Evolutionary conservation across 2,329 filamentous ascomycete species (phyloP).

Genomic region (Claviceps pusilla): DNA sequence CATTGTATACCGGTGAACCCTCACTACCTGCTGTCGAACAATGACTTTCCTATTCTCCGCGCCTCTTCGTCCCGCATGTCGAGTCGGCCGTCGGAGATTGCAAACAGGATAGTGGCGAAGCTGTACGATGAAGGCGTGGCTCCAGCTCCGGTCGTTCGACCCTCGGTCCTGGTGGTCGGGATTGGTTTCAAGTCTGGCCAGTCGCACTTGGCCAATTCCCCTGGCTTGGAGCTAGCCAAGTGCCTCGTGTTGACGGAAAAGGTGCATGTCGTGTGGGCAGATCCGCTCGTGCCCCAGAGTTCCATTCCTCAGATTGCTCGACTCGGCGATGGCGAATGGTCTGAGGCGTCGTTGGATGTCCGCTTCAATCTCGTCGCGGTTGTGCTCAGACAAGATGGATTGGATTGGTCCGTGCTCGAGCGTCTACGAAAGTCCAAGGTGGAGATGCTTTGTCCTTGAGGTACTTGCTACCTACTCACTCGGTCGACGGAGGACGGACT

Average conservation of each 20-base stretch:
- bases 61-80: slow-evolving; percentile 29
- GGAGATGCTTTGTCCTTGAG: slow-evolving; percentile 23
- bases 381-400: slow-evolving; percentile 25
- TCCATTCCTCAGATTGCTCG: slow-evolving; percentile 25
- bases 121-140: slow-evolving; percentile 10
- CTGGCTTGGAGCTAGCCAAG: slow-evolving; percentile 27
- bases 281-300: slow-evolving; percentile 28
- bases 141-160: slow-evolving; percentile 3
- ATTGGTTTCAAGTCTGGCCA: slow-evolving; percentile 37
- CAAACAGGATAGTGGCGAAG: slow-evolving; percentile 19
- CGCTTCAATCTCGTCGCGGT: slow-evolving; percentile 29
- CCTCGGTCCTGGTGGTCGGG: slow-evolving; percentile 28
- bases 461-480: too few species aligned
- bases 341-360: slow-evolving; percentile 17
- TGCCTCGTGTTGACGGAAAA: slow-evolving; percentile 20
- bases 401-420: slow-evolving; percentile 26
- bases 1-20: slow-evolving; percentile 44
- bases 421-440: slow-evolving; percentile 20
- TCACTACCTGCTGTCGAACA: slow-evolving; percentile 35
- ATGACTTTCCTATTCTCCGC: slow-evolving; percentile 30
- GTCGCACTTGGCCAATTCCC: slow-evolving; percentile 31
- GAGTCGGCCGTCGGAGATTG: slow-evolving; percentile 25
- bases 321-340: slow-evolving; percentile 25
- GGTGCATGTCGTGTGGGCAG: slow-evolving; percentile 28
- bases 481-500: too few species aligned